These are phyloP conservation scores for Pseudopyrenochaeta lycopersici DNA, from an alignment of 2,329 filamentous ascomycete genomes.

Conservation along the genomic window DNA sequence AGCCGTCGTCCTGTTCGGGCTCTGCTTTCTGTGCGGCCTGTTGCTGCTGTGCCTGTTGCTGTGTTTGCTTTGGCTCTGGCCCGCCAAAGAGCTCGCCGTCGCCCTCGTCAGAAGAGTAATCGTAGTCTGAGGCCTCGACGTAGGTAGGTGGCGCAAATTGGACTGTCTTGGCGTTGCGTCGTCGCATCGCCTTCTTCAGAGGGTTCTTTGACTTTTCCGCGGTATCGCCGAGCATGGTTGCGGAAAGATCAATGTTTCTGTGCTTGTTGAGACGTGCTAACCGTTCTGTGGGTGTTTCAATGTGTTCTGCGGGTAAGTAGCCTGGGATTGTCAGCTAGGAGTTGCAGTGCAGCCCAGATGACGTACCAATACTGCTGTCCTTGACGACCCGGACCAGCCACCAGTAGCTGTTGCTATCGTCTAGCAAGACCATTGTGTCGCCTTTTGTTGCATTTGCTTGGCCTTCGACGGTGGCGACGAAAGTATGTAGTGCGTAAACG, in stretches of 20 bases:
- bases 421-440: constrained; percentile 96
- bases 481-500: constrained; percentile 97
- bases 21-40: constrained; percentile 44
- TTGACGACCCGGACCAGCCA: constrained; percentile 98
- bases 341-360: background rate
- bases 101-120: constrained; percentile 85
- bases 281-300: constrained; percentile 95
- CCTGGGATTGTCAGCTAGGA: constrained; percentile 63
- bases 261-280: constrained; percentile 96
- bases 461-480: constrained; percentile 96
- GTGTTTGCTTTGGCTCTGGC: constrained; percentile 40
- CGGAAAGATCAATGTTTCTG: constrained; percentile 88
- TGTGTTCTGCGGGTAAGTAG: constrained; percentile 96
- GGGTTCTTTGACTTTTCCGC: constrained; percentile 83
- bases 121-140: constrained; percentile 85
- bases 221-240: constrained; percentile 76
- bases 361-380: constrained; percentile 87
- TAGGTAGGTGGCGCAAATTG: constrained; percentile 86
- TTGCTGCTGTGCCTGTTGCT: constrained; percentile 30
- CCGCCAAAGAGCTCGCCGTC: constrained; percentile 52
- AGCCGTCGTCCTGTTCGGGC: constrained; percentile 51
- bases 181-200: constrained; percentile 82
- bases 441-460: constrained; percentile 98
- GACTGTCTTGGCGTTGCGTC: constrained; percentile 85
- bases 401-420: constrained; percentile 99